phyloP scores from a whole-genome alignment of 202 grass and related monocot genomes.

The Saccharum hybrid region DNA sequence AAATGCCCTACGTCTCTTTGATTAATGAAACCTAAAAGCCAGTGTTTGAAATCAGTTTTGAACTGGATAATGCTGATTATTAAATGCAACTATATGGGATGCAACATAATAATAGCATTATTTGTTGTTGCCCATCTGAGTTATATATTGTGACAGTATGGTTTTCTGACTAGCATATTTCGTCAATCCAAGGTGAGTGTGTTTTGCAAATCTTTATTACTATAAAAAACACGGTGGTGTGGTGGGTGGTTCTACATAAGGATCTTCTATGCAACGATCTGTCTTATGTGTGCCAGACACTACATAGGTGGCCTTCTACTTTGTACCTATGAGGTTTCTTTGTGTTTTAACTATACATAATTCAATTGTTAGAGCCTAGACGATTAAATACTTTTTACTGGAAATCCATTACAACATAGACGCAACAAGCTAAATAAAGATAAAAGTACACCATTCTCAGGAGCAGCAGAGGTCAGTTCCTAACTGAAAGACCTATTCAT shows the following conservation, averaged over 20 bases:
- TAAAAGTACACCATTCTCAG: not conserved
- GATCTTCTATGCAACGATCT: not conserved
- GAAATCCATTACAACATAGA: slow-evolving; percentile 6
- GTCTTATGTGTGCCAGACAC: not conserved
- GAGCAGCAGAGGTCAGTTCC: not conserved
- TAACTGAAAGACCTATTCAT: not conserved
- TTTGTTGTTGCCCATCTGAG: slow-evolving; percentile 7
- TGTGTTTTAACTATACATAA: not conserved
- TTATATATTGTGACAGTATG: not conserved
- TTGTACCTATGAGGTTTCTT: slow-evolving; percentile 1
- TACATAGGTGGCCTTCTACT: not conserved
- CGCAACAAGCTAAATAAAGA: not conserved
- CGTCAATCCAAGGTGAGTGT: not conserved
- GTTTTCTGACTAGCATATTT: slow-evolving; percentile 27
- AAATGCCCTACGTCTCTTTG: slow-evolving; percentile 17
- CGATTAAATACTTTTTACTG: not conserved
- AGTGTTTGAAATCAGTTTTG: not conserved
- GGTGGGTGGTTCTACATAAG: not conserved
- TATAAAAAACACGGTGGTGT: not conserved
- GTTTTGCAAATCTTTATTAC: slow-evolving; percentile 1
- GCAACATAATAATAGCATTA: not conserved
- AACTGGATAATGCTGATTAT: not conserved
- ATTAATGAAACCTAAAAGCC: slow-evolving; percentile 24
- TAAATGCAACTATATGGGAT: slow-evolving; percentile 4
- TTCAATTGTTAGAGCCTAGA: not conserved